Evolutionary conservation across 805 yeast species (phyloP).

Genomic region (Cyberlindnera euphorbiiphila): DNA sequence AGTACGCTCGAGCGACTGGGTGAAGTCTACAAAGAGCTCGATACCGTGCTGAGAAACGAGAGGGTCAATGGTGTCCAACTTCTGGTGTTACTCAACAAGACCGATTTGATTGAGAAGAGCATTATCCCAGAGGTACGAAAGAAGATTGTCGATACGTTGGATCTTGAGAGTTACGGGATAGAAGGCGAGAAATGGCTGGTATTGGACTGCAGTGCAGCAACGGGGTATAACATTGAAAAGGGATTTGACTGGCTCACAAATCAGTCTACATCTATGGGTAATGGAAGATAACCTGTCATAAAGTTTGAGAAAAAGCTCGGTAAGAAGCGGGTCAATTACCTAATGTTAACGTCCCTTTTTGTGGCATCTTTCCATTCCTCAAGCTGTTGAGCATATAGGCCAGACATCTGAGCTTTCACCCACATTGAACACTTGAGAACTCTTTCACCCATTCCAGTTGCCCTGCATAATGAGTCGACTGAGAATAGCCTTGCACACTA

Average conservation of each 20-base stretch:
- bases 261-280: not conserved
- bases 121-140: constrained; percentile 18
- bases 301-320: not conserved
- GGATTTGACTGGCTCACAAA: constrained; percentile 12
- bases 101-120: constrained; percentile 47
- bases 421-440: no score
- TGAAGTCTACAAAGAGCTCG: constrained; percentile 65
- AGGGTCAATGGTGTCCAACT: constrained; percentile 65
- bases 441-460: no score
- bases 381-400: no score
- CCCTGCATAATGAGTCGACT: no score
- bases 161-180: constrained; percentile 10
- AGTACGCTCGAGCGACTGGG: constrained; percentile 52
- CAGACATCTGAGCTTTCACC: no score
- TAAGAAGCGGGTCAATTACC: not conserved
- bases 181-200: constrained; percentile 17
- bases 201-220: constrained; percentile 13
- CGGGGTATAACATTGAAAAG: constrained; percentile 9
- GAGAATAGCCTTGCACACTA: no score
- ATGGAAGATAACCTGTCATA: not conserved
- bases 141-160: constrained; percentile 11
- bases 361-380: no score
- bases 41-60: constrained; percentile 51
- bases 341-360: no score
- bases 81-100: constrained; percentile 69